phyloP scores from a whole-genome alignment of 441 rosid genomes.

The Erysimum pusillum region DNA sequence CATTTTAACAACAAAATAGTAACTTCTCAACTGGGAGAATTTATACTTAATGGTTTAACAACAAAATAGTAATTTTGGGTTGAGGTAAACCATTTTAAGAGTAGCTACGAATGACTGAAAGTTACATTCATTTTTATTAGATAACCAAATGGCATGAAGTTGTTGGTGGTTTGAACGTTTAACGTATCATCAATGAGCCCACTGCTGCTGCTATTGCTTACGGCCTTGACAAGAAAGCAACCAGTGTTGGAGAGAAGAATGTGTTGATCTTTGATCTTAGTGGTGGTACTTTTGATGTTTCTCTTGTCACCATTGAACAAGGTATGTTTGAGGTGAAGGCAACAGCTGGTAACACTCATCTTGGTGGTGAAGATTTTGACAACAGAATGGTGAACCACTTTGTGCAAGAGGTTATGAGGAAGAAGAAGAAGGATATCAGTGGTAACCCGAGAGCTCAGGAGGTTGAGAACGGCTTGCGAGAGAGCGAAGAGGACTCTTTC shows the following conservation, averaged over 20 bases:
- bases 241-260: conserved; percentile 67
- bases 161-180: conserved; percentile 61
- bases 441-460: conserved; percentile 67
- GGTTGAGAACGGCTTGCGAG: conserved; percentile 67
- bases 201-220: conserved; percentile 73
- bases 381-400: conserved; percentile 74
- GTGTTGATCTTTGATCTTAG: conserved; percentile 68
- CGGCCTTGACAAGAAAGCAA: conserved; percentile 68
- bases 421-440: conserved; percentile 66
- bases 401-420: conserved; percentile 69
- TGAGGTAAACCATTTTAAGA: no score
- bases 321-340: conserved; percentile 71
- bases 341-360: conserved; percentile 68
- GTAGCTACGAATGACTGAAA: no score
- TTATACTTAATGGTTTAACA: no score
- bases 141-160: no score
- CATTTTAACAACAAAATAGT: no score
- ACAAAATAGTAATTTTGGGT: no score
- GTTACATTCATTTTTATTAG: no score
- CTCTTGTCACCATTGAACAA: conserved; percentile 67
- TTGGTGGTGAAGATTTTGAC: conserved; percentile 69
- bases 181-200: conserved; percentile 69
- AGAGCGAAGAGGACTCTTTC: conserved; percentile 74
- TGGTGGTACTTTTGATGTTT: conserved; percentile 78
- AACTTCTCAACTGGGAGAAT: no score